Evolutionary conservation across 78 protist genomes (phyloP).

Genomic region (Planoprotostelium fungivorum): DNA sequence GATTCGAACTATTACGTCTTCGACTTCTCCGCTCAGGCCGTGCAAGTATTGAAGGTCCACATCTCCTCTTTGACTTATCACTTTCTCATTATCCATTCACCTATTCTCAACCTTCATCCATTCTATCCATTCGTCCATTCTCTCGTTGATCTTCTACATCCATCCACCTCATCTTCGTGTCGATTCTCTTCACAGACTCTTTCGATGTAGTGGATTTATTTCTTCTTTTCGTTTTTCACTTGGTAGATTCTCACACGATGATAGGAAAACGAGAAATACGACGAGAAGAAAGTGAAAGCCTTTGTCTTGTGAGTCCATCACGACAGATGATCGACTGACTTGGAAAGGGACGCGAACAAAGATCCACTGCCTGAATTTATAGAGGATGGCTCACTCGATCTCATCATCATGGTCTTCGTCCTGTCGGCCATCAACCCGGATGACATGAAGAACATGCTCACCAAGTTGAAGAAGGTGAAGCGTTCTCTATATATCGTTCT

Average conservation of each 20-base stretch:
- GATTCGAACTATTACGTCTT: constrained; percentile 37
- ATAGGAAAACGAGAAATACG: constrained; percentile 30
- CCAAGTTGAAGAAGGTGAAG: constrained; percentile 4
- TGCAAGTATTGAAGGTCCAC: constrained; percentile 22
- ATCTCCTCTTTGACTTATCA: neutral
- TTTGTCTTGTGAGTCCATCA: constrained; percentile 40
- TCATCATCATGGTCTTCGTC: constrained; percentile 55
- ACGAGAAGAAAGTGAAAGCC: constrained; percentile 34
- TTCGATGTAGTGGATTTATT: no score
- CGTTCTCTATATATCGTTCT: neutral
- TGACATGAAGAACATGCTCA: constrained; percentile 18
- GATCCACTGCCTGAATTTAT: constrained; percentile 12
- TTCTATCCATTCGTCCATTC: neutral
- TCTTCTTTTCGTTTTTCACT: no score
- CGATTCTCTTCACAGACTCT: no score
- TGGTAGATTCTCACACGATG: no score
- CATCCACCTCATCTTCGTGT: neutral
- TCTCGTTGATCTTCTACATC: neutral
- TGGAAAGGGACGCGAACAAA: constrained; percentile 5
- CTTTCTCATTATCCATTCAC: neutral
- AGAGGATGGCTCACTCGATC: constrained; percentile 43
- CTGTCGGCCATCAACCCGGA: constrained; percentile 52
- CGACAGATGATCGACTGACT: neutral
- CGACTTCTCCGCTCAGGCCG: constrained; percentile 58
- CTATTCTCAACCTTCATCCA: neutral